phyloP scores from a whole-genome alignment of 768 basidiomycete species.

The Kwoniella mangroviensis region DNA sequence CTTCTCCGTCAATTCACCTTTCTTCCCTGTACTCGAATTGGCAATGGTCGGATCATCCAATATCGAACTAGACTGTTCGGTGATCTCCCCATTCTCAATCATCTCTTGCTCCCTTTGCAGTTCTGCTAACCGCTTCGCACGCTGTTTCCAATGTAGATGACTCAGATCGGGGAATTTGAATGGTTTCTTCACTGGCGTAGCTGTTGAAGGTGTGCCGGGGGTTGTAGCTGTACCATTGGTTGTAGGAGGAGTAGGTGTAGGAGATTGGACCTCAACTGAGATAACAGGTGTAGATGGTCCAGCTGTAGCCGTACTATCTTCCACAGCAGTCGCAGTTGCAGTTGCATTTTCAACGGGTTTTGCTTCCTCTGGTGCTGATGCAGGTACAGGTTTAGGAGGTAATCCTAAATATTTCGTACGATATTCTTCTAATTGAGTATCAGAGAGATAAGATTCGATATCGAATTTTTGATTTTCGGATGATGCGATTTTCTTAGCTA shows the following conservation, averaged over 20 bases:
- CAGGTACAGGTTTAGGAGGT: conserved; percentile 19
- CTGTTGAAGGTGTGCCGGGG: background rate
- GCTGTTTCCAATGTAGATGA: conserved; percentile 36
- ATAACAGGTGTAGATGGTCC: background rate
- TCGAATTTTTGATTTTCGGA: conserved; percentile 38
- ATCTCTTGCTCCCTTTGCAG: conserved; percentile 22
- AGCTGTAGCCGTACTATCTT: background rate
- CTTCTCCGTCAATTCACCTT: conserved; percentile 29
- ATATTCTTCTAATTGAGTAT: conserved; percentile 34
- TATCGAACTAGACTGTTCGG: conserved; percentile 7
- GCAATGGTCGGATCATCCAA: conserved; percentile 7
- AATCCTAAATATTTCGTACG: conserved; percentile 15
- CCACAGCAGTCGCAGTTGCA: background rate
- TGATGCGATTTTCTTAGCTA: conserved; percentile 33
- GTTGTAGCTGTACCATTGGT: background rate
- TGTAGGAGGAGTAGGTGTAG: conserved; percentile 5
- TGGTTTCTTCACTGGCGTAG: conserved; percentile 10
- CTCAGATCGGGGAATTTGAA: conserved; percentile 25
- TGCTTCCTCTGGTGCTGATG: background rate
- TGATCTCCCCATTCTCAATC: conserved; percentile 23
- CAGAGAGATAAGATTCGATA: conserved; percentile 42
- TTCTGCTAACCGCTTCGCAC: conserved; percentile 26
- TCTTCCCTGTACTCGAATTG: conserved; percentile 14
- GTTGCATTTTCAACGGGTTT: background rate
- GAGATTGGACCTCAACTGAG: conserved; percentile 2